Conservation (phyloP, 495 filamentous ascomycete genomes). For the Lepidopterella palustris region DNA sequence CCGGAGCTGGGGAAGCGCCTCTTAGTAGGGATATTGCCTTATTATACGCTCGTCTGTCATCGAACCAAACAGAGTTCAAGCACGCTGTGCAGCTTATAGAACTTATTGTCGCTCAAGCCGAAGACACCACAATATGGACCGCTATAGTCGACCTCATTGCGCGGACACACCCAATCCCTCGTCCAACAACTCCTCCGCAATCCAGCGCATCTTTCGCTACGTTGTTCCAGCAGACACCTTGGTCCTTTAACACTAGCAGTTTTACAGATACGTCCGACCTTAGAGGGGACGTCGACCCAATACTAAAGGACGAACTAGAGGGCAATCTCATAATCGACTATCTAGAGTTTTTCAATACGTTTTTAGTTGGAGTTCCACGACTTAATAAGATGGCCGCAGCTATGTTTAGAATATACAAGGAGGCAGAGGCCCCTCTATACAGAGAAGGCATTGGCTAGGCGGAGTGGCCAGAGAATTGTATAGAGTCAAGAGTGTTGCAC, state of each 20-base stretch:
- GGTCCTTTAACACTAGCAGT: constrained; percentile 1
- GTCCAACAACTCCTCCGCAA: not conserved
- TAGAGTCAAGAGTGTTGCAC: constrained; percentile 12
- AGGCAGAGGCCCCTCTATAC: constrained; percentile 14
- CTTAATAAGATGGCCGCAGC: not conserved
- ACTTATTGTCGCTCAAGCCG: not conserved
- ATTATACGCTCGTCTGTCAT: not conserved
- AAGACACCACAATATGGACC: constrained; percentile 14
- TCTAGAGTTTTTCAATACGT: not conserved
- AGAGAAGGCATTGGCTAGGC: constrained; percentile 16
- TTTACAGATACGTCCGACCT: not conserved
- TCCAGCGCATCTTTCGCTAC: not conserved
- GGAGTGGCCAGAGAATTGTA: constrained; percentile 12
- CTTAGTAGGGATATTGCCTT: not conserved
- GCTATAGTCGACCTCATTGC: constrained; percentile 15
- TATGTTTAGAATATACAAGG: constrained; percentile 11
- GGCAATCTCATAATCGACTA: not conserved
- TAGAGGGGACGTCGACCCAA: not conserved
- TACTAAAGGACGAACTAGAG: not conserved
- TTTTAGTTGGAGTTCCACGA: not conserved
- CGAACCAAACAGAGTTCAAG: not conserved
- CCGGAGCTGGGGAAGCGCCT: not conserved
- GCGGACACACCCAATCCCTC: constrained; percentile 3
- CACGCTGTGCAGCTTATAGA: not conserved
- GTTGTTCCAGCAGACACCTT: not conserved